Evolutionary conservation across 495 filamentous ascomycete species (phyloP).

Genomic region (Lichina pygmaea): DNA sequence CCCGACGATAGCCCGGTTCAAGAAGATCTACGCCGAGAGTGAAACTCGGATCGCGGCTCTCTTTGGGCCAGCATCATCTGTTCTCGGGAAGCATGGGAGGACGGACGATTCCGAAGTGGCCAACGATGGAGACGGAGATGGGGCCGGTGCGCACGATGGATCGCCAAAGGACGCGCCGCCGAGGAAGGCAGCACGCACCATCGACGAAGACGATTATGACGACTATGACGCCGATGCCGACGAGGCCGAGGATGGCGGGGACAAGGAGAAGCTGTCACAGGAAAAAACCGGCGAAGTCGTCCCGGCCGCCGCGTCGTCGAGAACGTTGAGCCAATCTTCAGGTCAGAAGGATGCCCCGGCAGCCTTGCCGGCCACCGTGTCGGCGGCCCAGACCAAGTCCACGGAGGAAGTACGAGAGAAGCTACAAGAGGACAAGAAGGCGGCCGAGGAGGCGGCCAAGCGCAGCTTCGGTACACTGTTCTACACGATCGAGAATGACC

Average conservation of each 20-base stretch:
- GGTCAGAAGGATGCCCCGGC: slow-evolving; percentile 8
- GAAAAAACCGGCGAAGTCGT: neutral
- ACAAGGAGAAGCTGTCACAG: too few relatives aligned
- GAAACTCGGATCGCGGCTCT: slow-evolving; percentile 32
- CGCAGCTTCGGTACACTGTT: slow-evolving; percentile 74
- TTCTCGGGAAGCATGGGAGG: slow-evolving; percentile 10
- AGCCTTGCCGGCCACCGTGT: slow-evolving; percentile 12
- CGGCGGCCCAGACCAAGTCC: slow-evolving; percentile 27
- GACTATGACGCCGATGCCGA: slow-evolving; percentile 45
- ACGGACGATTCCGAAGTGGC: slow-evolving; percentile 17
- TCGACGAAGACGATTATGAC: slow-evolving; percentile 70
- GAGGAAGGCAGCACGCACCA: slow-evolving; percentile 37
- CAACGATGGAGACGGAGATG: slow-evolving; percentile 7
- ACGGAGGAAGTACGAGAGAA: slow-evolving; percentile 78
- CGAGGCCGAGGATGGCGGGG: slow-evolving; percentile 13
- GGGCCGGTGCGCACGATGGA: slow-evolving; percentile 5
- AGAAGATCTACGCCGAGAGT: slow-evolving; percentile 26
- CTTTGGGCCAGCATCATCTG: slow-evolving; percentile 23
- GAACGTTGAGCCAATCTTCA: slow-evolving; percentile 7
- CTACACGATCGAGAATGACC: slow-evolving; percentile 84
- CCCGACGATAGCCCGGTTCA: slow-evolving; percentile 30
- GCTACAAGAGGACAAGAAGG: slow-evolving; percentile 80
- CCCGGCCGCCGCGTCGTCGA: slow-evolving; percentile 5
- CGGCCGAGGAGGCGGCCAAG: slow-evolving; percentile 71
- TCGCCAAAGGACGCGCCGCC: slow-evolving; percentile 8